Base-by-base conservation (phyloP, 2,329 filamentous ascomycete species). In the Emmonsiellopsis sp. region DNA sequence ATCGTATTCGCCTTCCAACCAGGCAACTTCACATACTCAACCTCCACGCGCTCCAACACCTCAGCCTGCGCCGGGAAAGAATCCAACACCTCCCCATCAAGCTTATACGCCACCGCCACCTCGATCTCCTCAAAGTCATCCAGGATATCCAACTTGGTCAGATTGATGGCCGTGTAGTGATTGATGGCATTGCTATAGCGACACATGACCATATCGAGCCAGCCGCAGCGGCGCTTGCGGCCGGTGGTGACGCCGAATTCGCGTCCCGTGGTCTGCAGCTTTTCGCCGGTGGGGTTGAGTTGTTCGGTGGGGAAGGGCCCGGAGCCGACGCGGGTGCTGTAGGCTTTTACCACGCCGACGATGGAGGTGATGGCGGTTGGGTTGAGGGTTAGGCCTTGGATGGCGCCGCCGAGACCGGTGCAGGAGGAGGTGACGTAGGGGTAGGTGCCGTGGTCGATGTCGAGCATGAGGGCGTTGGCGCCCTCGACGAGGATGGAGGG, bases 231-330 rank as follows among this genome's bases (percentile, higher is more conserved):
- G 39, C 82, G 77, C 61, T 75, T 78, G 48, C 82, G 77, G 51
- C 82, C 82, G 5, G 82, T 84, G 2, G 77, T 81, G 43, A 80
- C 77, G 55, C 82, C 71, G 51, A 73, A 70, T 56, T 84, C 81
- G 53, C 74, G 73, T 45, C 81, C 81, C 36, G 80, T 67, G 44
- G 65, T 62, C 61, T 84, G 80, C 33, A 83, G 71, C 63, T 76
- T 79, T 37, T 82, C 77, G 58, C 81, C 81, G 32, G 71, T 62
- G 50, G 74, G 72, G 65, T 82, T 81, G 53, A 80, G 67, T 63
- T 82, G 78, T 63, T 85, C 82, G 9, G 78, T 81, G 2, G 82
- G 82, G 70, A 85, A 84, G 6, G 82, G 82, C 2, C 82, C 82
- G 14, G 76, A 78, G 59, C 73, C 75, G 34, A 81, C 78, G 48